phyloP scores from a whole-genome alignment of 1,284 basidiomycete species.

The Cerioporus squamosus region DNA sequence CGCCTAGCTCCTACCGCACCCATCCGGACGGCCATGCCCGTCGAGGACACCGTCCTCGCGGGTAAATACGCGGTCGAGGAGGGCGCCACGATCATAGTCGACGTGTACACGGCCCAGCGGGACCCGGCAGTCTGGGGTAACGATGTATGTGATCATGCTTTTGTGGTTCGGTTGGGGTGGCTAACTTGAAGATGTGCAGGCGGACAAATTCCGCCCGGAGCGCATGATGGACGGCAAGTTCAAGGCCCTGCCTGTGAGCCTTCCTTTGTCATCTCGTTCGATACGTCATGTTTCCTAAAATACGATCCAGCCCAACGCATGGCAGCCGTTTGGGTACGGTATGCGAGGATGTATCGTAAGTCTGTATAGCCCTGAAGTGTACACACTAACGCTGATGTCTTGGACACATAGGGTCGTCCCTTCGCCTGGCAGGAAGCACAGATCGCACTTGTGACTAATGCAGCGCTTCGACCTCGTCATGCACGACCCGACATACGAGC shows the following conservation, averaged over 20 bases:
- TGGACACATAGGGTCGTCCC: constrained; percentile 41
- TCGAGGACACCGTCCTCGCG: constrained; percentile 40
- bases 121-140: constrained; percentile 53
- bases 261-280: too few species aligned
- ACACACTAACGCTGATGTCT: background rate
- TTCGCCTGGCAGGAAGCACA: constrained; percentile 56
- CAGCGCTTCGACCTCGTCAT: constrained; percentile 50
- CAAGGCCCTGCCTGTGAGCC: constrained; percentile 44
- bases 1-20: constrained; percentile 48
- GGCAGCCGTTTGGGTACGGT: constrained; percentile 50
- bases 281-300: too few species aligned
- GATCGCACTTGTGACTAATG: constrained; percentile 46
- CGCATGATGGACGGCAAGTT: constrained; percentile 53
- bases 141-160: constrained; percentile 41
- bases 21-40: constrained; percentile 36
- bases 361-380: background rate
- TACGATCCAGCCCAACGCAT: constrained; percentile 40
- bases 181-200: constrained; percentile 22
- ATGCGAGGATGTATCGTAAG: constrained; percentile 44
- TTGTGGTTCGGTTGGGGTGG: background rate
- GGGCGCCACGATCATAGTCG: constrained; percentile 36
- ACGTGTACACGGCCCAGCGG: constrained; percentile 41
- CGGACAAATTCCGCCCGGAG: constrained; percentile 48
- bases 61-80: constrained; percentile 46
- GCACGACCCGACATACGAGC: constrained; percentile 46